Conservation (phyloP, 768 basidiomycete genomes). For the Amanita rubescens region DNA sequence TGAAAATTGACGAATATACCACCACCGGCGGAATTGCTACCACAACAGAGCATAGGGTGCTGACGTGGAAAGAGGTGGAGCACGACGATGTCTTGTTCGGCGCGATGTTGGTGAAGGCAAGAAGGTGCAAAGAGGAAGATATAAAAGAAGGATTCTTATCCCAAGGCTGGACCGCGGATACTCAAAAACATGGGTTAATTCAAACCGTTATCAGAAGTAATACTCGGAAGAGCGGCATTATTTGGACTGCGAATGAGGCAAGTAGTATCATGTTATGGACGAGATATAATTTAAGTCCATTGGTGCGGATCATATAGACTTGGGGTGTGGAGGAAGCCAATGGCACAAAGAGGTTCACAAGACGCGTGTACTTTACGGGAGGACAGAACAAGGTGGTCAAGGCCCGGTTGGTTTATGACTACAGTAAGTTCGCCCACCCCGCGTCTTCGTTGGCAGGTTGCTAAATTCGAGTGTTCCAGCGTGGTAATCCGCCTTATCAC, state of each 20-base stretch:
- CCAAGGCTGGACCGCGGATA: conserved; percentile 34
- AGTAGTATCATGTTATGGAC: conserved; percentile 6
- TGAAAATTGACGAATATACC: conserved; percentile 54
- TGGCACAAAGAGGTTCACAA: conserved; percentile 51
- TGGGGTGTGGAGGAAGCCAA: conserved; percentile 64
- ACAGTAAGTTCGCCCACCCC: conserved; percentile 35
- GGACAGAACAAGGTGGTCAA: conserved; percentile 50
- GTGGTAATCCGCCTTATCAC: neutral
- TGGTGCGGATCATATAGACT: conserved; percentile 20
- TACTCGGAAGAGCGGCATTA: conserved; percentile 48
- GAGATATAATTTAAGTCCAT: neutral
- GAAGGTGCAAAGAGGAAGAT: conserved; percentile 41
- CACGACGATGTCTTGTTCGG: conserved; percentile 61
- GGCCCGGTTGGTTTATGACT: conserved; percentile 57
- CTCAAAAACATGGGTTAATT: conserved; percentile 34
- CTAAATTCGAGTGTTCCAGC: neutral
- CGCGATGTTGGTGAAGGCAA: conserved; percentile 42
- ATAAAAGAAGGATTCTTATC: conserved; percentile 38
- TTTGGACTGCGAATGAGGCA: conserved; percentile 64
- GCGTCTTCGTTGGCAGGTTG: neutral
- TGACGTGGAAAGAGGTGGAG: conserved; percentile 48
- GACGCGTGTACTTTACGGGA: conserved; percentile 59
- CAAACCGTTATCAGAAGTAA: conserved; percentile 49
- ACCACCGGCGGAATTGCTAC: conserved; percentile 56
- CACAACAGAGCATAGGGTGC: conserved; percentile 46